Conservation (phyloP, 129 eudicot genomes). For the Helianthus annuus region HanXRQr2.0-SUNRISE NC_035433.2:87588313-87588812, state of each 20-base stretch:
- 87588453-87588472: conserved; percentile 88
- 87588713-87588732: no score
- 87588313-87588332: conserved; percentile 96
- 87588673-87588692: conserved; percentile 20
- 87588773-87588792: no score
- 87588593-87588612: conserved; percentile 30
- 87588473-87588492: conserved; percentile 92
- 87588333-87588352: conserved; percentile 84
- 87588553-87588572: conserved; percentile 26
- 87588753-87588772: no score
- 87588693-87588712: conserved; percentile 7
- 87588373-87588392: conserved; percentile 88
- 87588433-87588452: conserved; percentile 99
- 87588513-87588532: conserved; percentile 30
- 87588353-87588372: conserved; percentile 83
- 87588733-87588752: no score
- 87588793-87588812: no score
- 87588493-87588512: conserved; percentile 61
- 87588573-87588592: conserved; percentile 46
- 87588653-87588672: conserved; percentile 21
- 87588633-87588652: conserved; percentile 29
- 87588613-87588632: conserved; percentile 30
- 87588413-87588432: conserved; percentile 93
- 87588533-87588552: conserved; percentile 19
- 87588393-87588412: conserved; percentile 85